A percentile compares a stretch with the other conserved stretches of the same genome.
Evolutionary conservation across 108 stramenopile genomes (phyloP).

Genomic region (Cyclotella choctawhatcheeana): DNA sequence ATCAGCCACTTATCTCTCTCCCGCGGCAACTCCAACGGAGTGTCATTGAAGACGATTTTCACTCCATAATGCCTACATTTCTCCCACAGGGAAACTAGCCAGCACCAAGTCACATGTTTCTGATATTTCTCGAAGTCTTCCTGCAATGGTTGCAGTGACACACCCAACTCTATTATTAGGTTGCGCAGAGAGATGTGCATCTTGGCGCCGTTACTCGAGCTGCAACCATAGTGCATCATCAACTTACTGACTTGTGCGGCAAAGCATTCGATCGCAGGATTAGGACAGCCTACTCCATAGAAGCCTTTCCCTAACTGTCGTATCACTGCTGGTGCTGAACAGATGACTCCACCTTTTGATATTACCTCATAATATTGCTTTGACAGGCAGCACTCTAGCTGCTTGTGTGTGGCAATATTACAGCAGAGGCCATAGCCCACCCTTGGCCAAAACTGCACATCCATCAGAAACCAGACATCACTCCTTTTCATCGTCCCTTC

Average conservation of each 20-base stretch:
- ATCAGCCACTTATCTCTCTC: constrained; percentile 22
- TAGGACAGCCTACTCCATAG: constrained; percentile 17
- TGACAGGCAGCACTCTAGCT: constrained; percentile 1
- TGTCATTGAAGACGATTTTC: not conserved
- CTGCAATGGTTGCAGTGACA: constrained; percentile 1
- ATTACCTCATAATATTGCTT: constrained; percentile 18
- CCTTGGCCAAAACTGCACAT: constrained; percentile 18
- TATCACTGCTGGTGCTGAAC: not conserved
- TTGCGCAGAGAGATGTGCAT: not conserved
- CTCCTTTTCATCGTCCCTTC: constrained; percentile 2
- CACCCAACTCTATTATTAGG: constrained; percentile 5
- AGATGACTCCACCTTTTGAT: constrained; percentile 8
- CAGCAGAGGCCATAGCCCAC: constrained; percentile 24
- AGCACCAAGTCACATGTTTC: not conserved
- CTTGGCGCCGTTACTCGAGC: not conserved
- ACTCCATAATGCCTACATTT: not conserved
- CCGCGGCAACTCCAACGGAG: not conserved
- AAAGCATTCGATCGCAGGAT: constrained; percentile 10
- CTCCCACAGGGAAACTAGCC: constrained; percentile 20
- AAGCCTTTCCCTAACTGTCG: constrained; percentile 11
- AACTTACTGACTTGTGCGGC: constrained; percentile 6
- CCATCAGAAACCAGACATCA: constrained; percentile 4
- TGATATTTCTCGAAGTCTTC: not conserved
- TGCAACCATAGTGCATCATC: constrained; percentile 21
- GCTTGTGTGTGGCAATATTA: not conserved